A percentile compares a stretch with the other conserved stretches of the same genome.
Evolutionary conservation across 495 filamentous ascomycete species (phyloP).

Genomic region (Bryoglossum gracile): DNA sequence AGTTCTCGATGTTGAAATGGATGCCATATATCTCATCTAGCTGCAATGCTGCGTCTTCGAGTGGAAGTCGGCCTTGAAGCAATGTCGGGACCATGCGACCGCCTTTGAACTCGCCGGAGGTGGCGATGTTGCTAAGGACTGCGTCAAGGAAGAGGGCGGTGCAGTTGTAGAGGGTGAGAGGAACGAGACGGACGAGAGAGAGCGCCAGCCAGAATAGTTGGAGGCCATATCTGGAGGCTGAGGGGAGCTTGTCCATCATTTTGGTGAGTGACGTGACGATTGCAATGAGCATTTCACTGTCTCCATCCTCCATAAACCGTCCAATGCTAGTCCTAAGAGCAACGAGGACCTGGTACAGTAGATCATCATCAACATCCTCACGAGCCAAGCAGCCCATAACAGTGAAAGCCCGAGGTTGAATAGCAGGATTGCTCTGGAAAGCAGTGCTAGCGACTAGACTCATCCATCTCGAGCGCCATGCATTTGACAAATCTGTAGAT

Average conservation of each 20-base stretch:
- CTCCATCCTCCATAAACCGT: constrained; percentile 50
- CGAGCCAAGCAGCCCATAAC: constrained; percentile 62
- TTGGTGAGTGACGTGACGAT: constrained; percentile 58
- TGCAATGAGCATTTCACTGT: constrained; percentile 58
- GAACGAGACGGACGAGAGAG: constrained; percentile 54
- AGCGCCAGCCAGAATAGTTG: constrained; percentile 64
- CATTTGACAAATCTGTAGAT: constrained; percentile 55
- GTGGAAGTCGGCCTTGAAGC: constrained; percentile 44
- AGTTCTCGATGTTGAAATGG: constrained; percentile 53
- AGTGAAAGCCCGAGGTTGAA: constrained; percentile 58
- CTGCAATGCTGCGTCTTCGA: constrained; percentile 50
- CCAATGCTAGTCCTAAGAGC: constrained; percentile 52
- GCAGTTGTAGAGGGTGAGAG: constrained; percentile 52
- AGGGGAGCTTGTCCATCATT: constrained; percentile 60
- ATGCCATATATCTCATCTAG: constrained; percentile 57
- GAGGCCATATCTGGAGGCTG: constrained; percentile 55
- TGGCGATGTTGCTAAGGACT: constrained; percentile 51
- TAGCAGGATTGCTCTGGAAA: constrained; percentile 63
- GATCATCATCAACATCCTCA: constrained; percentile 60
- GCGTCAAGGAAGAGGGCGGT: constrained; percentile 55
- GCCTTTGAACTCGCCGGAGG: constrained; percentile 47
- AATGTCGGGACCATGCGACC: constrained; percentile 49
- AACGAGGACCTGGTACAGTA: constrained; percentile 62
- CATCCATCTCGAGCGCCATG: constrained; percentile 67
- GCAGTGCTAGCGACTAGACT: constrained; percentile 61